Percentiles rank a stretch among this genome's conserved stretches.
Evolutionary conservation across 106 monocot genomes (phyloP).

Genomic region (Dioscorea alata): DNA sequence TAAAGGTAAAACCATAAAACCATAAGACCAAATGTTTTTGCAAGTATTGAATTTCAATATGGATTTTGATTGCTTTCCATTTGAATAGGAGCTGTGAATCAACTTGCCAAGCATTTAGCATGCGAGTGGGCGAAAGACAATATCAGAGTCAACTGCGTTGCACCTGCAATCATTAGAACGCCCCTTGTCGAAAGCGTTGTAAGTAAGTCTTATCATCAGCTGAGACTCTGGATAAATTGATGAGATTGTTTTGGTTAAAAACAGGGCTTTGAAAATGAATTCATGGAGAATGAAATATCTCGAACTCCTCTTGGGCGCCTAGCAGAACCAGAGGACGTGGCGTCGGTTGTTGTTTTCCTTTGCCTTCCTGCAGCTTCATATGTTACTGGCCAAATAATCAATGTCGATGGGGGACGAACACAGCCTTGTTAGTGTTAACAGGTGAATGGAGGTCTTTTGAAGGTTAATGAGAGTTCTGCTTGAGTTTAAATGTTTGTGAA

Average conservation of each 20-base stretch:
- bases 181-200: neutral
- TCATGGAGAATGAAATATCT: neutral
- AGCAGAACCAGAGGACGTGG: constrained; percentile 6
- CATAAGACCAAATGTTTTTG: neutral
- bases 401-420: constrained; percentile 1
- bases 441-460: no score
- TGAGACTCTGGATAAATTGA: neutral
- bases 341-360: constrained; percentile 4
- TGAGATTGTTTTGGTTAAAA: neutral
- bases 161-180: constrained; percentile 21
- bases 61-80: neutral
- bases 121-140: constrained; percentile 35
- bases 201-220: neutral
- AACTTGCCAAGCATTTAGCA: constrained; percentile 28
- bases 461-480: no score
- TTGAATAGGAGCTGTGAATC: constrained; percentile 34
- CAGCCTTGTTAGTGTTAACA: neutral
- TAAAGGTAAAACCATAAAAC: constrained; percentile 9
- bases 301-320: constrained; percentile 1
- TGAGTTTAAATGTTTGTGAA: no score
- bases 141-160: constrained; percentile 30
- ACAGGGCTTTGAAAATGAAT: neutral
- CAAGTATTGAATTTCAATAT: no score
- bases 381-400: constrained; percentile 6
- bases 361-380: constrained; percentile 8